Percentiles rank a stretch among this genome's conserved stretches.
These are phyloP conservation scores for Imleria badia DNA, from an alignment of 768 basidiomycete genomes.

Conservation along the genomic window DNA sequence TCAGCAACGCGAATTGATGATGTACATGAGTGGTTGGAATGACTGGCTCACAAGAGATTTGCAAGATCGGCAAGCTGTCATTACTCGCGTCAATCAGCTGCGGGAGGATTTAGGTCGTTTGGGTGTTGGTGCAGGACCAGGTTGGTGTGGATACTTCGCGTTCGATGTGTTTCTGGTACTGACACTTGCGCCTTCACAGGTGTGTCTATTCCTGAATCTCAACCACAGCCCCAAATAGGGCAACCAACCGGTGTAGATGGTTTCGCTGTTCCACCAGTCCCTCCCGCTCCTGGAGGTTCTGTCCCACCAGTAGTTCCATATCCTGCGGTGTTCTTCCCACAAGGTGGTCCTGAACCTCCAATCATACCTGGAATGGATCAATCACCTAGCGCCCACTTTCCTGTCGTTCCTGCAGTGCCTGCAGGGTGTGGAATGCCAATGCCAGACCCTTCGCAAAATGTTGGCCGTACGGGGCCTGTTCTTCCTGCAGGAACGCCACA, in stretches of 20 bases:
- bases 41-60: no score
- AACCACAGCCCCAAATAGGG: constrained; percentile 11
- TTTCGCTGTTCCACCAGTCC: constrained; percentile 25
- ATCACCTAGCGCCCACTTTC: constrained; percentile 7
- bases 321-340: no score
- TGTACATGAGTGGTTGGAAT: constrained; percentile 75
- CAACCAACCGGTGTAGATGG: background rate
- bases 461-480: constrained; percentile 27
- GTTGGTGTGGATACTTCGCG: background rate
- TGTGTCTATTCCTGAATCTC: no score
- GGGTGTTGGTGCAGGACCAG: no score
- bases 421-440: constrained; percentile 19
- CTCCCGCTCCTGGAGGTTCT: constrained; percentile 12
- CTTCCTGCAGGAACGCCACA: constrained; percentile 36
- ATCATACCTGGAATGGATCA: constrained; percentile 20
- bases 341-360: constrained; percentile 29
- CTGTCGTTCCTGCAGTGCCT: constrained; percentile 28
- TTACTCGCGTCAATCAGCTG: no score
- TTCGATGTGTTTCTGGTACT: background rate
- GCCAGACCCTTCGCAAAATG: constrained; percentile 22
- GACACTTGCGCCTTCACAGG: constrained; percentile 8
- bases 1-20: constrained; percentile 77
- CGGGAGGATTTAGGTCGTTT: no score
- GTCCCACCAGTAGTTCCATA: no score
- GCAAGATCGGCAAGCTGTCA: no score